These are phyloP conservation scores for Lentinula sp. DNA, from an alignment of 768 basidiomycete species.

Conservation along the genomic window DNA sequence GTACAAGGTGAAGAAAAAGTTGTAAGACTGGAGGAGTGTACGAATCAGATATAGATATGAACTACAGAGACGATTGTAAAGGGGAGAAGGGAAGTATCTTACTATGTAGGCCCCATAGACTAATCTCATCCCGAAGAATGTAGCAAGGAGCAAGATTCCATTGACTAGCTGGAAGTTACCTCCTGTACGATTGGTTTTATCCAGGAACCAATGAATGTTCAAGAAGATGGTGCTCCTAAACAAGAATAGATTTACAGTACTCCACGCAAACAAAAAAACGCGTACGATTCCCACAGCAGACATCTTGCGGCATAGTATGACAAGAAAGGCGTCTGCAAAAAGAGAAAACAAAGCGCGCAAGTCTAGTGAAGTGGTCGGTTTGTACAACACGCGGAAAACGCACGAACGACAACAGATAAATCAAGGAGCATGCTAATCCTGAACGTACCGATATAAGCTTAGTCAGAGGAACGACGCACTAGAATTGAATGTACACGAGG, in stretches of 20 bases:
- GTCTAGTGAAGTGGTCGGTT: conserved; percentile 5
- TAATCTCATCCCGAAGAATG: conserved; percentile 69
- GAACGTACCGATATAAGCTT: background rate
- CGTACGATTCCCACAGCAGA: conserved; percentile 77
- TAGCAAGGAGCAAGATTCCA: conserved; percentile 54
- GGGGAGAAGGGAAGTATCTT: conserved; percentile 11
- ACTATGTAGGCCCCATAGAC: conserved; percentile 58
- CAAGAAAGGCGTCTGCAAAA: conserved; percentile 58
- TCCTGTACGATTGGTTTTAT: conserved; percentile 71
- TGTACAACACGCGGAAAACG: conserved; percentile 19
- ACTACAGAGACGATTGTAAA: background rate
- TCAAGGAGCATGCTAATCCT: conserved; percentile 58
- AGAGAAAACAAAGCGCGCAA: background rate
- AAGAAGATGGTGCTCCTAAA: conserved; percentile 77
- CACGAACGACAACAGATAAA: conserved; percentile 70
- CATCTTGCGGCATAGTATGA: conserved; percentile 76
- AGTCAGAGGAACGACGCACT: background rate
- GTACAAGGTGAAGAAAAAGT: conserved; percentile 58
- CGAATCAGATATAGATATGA: background rate
- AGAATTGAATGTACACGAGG: background rate
- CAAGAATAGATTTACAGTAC: background rate
- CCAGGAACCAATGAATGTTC: conserved; percentile 83
- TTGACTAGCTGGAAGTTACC: conserved; percentile 64
- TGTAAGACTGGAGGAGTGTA: conserved; percentile 42
- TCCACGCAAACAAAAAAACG: conserved; percentile 8